A percentile compares a stretch with the other conserved stretches of the same genome.
Evolutionary conservation across 176 grass and related monocot species (phyloP).

Genomic region (Oryza glaberrima): DNA sequence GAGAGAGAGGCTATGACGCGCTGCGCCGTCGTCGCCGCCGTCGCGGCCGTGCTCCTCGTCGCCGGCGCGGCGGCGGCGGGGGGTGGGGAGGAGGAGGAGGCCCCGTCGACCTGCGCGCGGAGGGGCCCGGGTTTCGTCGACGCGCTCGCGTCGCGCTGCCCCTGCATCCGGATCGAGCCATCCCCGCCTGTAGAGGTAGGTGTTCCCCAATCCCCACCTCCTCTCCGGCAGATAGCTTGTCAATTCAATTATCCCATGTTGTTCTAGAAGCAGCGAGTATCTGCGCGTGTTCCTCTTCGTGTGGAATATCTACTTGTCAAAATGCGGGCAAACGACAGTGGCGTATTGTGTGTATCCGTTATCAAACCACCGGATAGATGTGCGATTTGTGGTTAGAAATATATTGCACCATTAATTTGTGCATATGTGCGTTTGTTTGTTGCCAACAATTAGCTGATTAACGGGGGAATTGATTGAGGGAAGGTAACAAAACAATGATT

Average conservation of each 20-base stretch:
- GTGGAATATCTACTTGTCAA: background rate
- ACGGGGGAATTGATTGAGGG: background rate
- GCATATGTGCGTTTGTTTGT: background rate
- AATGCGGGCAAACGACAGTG: background rate
- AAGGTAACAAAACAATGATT: background rate
- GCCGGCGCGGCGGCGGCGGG: background rate
- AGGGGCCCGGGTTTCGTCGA: slow-evolving; percentile 51
- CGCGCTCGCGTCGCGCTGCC: slow-evolving; percentile 50
- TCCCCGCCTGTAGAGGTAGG: slow-evolving; percentile 59
- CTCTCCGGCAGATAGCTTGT: too few relatives aligned
- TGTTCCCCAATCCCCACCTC: background rate
- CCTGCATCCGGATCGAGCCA: slow-evolving; percentile 49
- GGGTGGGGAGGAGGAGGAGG: background rate
- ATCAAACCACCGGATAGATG: background rate
- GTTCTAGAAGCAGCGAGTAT: background rate
- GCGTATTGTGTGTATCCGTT: background rate
- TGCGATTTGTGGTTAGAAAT: background rate
- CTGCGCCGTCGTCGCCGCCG: slow-evolving; percentile 30
- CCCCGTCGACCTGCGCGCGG: slow-evolving; percentile 29
- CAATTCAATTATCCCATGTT: background rate
- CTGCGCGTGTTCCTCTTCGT: background rate
- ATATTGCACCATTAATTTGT: background rate
- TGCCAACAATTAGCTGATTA: background rate
- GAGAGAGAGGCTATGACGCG: slow-evolving; percentile 9
- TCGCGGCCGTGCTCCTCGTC: slow-evolving; percentile 21